phyloP scores from a whole-genome alignment of 2,329 filamentous ascomycete species.

The Cladophialophora chaetospira region DNA sequence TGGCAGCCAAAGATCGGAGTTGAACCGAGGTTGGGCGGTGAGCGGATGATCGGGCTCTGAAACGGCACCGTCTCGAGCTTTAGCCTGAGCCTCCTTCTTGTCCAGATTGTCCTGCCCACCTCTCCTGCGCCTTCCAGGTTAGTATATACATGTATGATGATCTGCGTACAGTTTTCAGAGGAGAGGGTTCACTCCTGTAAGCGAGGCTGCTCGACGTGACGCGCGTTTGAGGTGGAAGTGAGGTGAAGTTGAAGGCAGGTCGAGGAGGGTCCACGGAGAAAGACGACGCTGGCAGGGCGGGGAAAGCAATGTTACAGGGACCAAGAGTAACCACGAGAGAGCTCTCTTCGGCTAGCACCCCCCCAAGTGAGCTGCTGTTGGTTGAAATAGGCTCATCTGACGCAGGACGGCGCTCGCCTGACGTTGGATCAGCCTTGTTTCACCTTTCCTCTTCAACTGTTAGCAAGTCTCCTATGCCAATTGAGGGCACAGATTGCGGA shows the following conservation, averaged over 20 bases:
- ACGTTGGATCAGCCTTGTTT: constrained; percentile 33
- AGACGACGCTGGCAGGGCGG: constrained; percentile 20
- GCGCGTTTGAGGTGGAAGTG: neutral
- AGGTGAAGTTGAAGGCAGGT: neutral
- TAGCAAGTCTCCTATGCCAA: constrained; percentile 15
- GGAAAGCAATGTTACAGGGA: constrained; percentile 11
- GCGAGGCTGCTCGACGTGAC: neutral
- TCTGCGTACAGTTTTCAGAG: neutral
- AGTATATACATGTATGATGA: neutral
- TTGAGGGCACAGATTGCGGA: constrained; percentile 21
- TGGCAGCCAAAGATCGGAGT: constrained; percentile 1
- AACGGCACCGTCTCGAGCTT: neutral
- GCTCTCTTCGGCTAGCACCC: constrained; percentile 3
- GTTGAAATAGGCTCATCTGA: constrained; percentile 25
- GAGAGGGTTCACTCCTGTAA: neutral
- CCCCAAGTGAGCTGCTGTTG: constrained; percentile 10
- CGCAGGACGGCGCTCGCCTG: constrained; percentile 28
- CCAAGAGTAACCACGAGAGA: neutral
- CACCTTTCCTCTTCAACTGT: constrained; percentile 13
- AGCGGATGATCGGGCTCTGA: neutral
- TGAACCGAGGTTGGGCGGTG: neutral
- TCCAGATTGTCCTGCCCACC: neutral
- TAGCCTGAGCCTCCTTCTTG: too few species aligned
- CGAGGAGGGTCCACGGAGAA: constrained; percentile 30
- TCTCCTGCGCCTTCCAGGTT: neutral